phyloP scores from a whole-genome alignment of 805 yeast genomes.

The Wickerhamiella spandovensis region DNA sequence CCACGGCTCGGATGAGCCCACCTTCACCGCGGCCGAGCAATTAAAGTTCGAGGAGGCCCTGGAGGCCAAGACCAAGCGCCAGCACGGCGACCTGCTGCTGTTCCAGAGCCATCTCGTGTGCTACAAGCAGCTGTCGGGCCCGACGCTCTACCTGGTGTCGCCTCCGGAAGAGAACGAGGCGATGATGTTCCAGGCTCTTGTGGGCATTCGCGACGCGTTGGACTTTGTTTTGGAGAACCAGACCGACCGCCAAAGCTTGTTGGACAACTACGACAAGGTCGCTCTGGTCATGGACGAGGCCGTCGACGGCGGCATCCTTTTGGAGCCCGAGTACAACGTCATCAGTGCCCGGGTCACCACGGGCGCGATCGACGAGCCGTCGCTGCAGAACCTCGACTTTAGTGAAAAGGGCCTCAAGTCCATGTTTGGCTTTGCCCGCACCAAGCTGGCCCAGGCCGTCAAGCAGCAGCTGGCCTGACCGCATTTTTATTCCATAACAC shows the following conservation, averaged over 20 bases:
- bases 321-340: constrained; percentile 78
- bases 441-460: constrained; percentile 44
- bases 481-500: not conserved
- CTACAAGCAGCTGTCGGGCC: constrained; percentile 77
- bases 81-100: constrained; percentile 65
- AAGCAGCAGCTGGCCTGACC: constrained; percentile 25
- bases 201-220: constrained; percentile 69
- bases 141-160: constrained; percentile 58
- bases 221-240: constrained; percentile 56
- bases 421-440: constrained; percentile 80
- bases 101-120: constrained; percentile 69
- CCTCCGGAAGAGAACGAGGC: constrained; percentile 75
- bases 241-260: constrained; percentile 63
- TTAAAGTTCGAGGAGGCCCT: constrained; percentile 60
- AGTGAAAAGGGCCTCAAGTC: constrained; percentile 43
- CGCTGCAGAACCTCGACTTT: constrained; percentile 26
- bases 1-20: constrained; percentile 24
- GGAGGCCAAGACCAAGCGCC: constrained; percentile 64
- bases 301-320: constrained; percentile 82
- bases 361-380: constrained; percentile 60
- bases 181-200: constrained; percentile 57
- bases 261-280: constrained; percentile 76
- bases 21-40: constrained; percentile 47
- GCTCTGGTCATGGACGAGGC: constrained; percentile 82
- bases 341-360: constrained; percentile 86